Conservation (phyloP, 2,329 filamentous ascomycete species). For the Daldinia eschscholtzii region DNA sequence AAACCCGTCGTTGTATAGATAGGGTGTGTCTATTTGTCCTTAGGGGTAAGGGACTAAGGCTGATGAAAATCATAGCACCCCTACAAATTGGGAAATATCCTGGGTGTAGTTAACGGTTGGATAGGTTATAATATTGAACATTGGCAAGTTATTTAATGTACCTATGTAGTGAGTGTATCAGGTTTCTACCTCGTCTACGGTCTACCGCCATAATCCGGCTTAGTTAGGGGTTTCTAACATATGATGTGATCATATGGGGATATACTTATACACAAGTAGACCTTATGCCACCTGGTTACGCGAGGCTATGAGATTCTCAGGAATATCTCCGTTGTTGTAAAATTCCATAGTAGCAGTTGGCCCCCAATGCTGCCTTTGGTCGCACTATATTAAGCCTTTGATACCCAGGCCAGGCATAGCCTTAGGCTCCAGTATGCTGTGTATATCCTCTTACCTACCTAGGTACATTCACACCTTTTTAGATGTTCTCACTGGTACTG, state of each 20-base stretch:
- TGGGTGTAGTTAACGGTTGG: background rate
- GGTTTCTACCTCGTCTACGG: no score
- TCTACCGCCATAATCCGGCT: background rate
- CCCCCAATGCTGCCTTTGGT: background rate
- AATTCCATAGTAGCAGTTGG: background rate
- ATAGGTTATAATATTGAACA: background rate
- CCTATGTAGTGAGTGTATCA: no score
- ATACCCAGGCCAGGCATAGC: background rate
- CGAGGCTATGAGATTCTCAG: background rate
- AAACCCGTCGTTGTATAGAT: background rate
- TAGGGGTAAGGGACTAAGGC: background rate
- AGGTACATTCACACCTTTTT: background rate
- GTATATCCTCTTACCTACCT: background rate
- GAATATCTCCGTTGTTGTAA: background rate
- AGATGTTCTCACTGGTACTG: background rate
- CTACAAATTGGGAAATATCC: no score
- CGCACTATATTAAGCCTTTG: background rate
- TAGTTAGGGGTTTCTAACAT: background rate
- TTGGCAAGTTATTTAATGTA: background rate
- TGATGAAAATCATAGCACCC: background rate
- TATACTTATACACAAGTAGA: background rate
- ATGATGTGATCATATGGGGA: background rate
- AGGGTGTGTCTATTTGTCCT: background rate
- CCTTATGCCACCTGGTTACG: background rate
- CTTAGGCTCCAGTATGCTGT: background rate